Percentiles rank a stretch among this genome's conserved stretches.
Conservation (phyloP, 768 basidiomycete genomes). For the Phylloporus arenicola region DNA sequence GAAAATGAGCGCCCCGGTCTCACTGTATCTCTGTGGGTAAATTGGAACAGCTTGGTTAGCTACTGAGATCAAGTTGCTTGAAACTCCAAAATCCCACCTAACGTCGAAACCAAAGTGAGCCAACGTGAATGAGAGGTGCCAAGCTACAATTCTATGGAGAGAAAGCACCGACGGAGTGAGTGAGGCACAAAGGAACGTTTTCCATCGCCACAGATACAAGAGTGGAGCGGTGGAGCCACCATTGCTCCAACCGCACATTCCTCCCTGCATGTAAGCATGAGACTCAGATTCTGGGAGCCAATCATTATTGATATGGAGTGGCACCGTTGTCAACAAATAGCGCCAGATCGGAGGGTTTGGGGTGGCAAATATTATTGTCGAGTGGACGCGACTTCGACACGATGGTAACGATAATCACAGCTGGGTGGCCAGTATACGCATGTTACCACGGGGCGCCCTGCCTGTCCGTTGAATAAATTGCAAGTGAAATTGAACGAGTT, state of each 20-base stretch:
- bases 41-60: background rate
- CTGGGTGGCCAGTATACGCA: slow-evolving; percentile 3
- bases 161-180: background rate
- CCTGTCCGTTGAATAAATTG: slow-evolving; percentile 3
- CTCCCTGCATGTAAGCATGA: background rate
- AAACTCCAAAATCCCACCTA: background rate
- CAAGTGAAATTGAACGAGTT: background rate
- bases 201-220: background rate
- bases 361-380: background rate
- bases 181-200: background rate
- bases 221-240: background rate
- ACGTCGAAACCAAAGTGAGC: background rate
- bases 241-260: background rate
- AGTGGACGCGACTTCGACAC: background rate
- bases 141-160: background rate
- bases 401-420: background rate
- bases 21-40: background rate
- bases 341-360: background rate
- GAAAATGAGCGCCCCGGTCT: background rate
- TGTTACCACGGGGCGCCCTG: slow-evolving; percentile 4
- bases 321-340: no score
- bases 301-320: no score
- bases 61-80: background rate
- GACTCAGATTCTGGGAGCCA: no score
- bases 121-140: background rate